Evolutionary conservation across 2,329 filamentous ascomycete genomes (phyloP).

Genomic region (Aulographum hederae): DNA sequence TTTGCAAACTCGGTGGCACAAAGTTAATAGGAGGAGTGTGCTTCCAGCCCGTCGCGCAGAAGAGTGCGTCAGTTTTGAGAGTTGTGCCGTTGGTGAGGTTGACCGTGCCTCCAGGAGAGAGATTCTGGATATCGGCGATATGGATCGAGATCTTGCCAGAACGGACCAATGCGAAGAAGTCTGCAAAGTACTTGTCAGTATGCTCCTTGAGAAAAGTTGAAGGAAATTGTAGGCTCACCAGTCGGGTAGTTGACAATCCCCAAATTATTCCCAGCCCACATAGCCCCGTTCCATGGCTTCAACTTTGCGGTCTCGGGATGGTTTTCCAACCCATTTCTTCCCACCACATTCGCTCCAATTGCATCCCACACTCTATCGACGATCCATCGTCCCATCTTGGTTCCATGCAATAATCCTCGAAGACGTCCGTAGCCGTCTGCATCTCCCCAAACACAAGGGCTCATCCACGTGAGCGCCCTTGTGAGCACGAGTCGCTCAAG

Average conservation of each 20-base stretch:
- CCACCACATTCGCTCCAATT: constrained; percentile 33
- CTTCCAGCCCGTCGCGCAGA: constrained; percentile 40
- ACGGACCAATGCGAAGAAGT: constrained; percentile 37
- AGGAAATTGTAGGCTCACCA: too few species aligned
- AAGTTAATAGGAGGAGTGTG: constrained; percentile 32
- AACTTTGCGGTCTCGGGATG: constrained; percentile 22
- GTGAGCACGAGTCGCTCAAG: constrained; percentile 50
- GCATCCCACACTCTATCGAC: constrained; percentile 38
- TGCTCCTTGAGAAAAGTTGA: too few species aligned
- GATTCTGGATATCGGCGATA: constrained; percentile 34
- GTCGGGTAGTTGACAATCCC: constrained; percentile 43
- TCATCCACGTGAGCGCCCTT: constrained; percentile 54
- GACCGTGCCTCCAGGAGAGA: constrained; percentile 26
- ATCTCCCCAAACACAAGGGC: constrained; percentile 53
- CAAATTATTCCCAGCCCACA: constrained; percentile 37
- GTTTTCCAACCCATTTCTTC: constrained; percentile 26
- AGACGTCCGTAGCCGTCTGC: constrained; percentile 39
- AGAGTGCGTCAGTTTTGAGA: constrained; percentile 30
- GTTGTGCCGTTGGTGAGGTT: constrained; percentile 28
- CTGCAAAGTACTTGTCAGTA: too few species aligned
- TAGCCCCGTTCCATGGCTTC: constrained; percentile 21
- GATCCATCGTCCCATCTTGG: constrained; percentile 35
- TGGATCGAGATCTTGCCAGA: constrained; percentile 35
- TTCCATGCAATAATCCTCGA: constrained; percentile 38
- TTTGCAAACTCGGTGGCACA: constrained; percentile 8